Percentiles rank a stretch among this genome's conserved stretches.
These are phyloP conservation scores for Sarocladium brachiariae DNA, from an alignment of 2,329 filamentous ascomycete genomes.

Conservation along the genomic window DNA sequence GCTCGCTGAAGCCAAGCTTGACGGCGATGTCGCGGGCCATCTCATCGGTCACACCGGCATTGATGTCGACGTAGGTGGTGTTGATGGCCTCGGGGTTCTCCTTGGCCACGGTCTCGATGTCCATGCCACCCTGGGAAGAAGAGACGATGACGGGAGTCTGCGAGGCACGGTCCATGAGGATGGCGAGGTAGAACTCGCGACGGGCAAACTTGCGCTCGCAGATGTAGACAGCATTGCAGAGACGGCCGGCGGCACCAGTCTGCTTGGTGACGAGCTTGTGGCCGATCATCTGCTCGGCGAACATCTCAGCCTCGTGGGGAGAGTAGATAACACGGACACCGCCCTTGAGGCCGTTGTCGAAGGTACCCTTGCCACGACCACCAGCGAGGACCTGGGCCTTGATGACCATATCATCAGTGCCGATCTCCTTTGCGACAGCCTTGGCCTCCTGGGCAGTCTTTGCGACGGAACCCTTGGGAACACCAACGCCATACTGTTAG, in stretches of 20 bases:
- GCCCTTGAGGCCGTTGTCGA: slow-evolving; percentile 98
- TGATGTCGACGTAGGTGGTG: slow-evolving; percentile 90
- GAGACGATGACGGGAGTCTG: slow-evolving; percentile 94
- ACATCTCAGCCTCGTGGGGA: slow-evolving; percentile 92
- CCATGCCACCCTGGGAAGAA: slow-evolving; percentile 97
- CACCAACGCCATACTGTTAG: slow-evolving; percentile 81
- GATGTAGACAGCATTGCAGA: slow-evolving; percentile 97
- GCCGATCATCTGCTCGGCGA: slow-evolving; percentile 98
- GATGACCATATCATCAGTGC: slow-evolving; percentile 96
- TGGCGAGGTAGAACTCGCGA: slow-evolving; percentile 96
- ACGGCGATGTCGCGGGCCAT: slow-evolving; percentile 84
- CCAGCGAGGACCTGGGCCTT: slow-evolving; percentile 98
- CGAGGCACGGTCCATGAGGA: slow-evolving; percentile 92
- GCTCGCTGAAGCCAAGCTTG: slow-evolving; percentile 94
- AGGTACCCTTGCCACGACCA: slow-evolving; percentile 94
- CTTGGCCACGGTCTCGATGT: slow-evolving; percentile 98
- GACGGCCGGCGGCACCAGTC: slow-evolving; percentile 85
- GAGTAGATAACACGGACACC: slow-evolving; percentile 99
- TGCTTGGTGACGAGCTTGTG: slow-evolving; percentile 99
- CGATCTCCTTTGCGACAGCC: slow-evolving; percentile 81
- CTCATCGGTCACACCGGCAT: slow-evolving; percentile 90
- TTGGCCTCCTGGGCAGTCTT: slow-evolving; percentile 81
- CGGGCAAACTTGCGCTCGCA: slow-evolving; percentile 99
- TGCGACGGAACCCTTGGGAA: slow-evolving; percentile 85
- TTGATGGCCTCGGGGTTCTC: slow-evolving; percentile 93